Conservation (phyloP, 108 stramenopile genomes). For the Fragilaria crotonensis region DNA sequence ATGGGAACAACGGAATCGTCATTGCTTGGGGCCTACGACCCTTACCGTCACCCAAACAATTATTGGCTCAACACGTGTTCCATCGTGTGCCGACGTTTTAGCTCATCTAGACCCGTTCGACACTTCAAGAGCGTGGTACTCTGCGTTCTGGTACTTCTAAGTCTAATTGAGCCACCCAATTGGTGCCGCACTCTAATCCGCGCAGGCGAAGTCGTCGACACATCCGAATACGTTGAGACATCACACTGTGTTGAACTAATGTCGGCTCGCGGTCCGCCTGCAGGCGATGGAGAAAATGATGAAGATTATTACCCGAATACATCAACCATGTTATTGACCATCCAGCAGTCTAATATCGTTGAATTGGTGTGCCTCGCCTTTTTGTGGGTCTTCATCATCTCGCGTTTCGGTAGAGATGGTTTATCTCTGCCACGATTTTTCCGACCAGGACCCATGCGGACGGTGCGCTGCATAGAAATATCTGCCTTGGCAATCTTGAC, state of each 20-base stretch:
- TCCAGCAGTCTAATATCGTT: conserved; percentile 22
- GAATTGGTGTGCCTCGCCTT: conserved; percentile 39
- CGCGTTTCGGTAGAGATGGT: conserved; percentile 49
- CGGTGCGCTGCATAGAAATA: conserved; percentile 6
- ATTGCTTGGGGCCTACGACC: conserved; percentile 30
- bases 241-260: conserved; percentile 30
- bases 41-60: conserved; percentile 25
- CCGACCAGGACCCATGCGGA: conserved; percentile 13
- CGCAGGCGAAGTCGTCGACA: neutral
- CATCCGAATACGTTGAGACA: conserved; percentile 10
- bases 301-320: conserved; percentile 59
- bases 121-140: conserved; percentile 12
- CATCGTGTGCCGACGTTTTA: conserved; percentile 33
- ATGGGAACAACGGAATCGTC: conserved; percentile 28
- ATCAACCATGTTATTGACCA: conserved; percentile 32
- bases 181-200: conserved; percentile 50
- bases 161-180: conserved; percentile 62
- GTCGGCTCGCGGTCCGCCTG: conserved; percentile 12
- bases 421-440: conserved; percentile 36
- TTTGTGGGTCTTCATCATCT: conserved; percentile 21
- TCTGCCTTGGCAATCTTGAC: neutral
- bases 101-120: conserved; percentile 16
- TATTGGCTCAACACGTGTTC: conserved; percentile 15
- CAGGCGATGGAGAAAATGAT: conserved; percentile 15
- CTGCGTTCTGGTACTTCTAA: conserved; percentile 45